Conservation (phyloP, 2,329 filamentous ascomycete genomes). For the Epichloe scottii region DNA sequence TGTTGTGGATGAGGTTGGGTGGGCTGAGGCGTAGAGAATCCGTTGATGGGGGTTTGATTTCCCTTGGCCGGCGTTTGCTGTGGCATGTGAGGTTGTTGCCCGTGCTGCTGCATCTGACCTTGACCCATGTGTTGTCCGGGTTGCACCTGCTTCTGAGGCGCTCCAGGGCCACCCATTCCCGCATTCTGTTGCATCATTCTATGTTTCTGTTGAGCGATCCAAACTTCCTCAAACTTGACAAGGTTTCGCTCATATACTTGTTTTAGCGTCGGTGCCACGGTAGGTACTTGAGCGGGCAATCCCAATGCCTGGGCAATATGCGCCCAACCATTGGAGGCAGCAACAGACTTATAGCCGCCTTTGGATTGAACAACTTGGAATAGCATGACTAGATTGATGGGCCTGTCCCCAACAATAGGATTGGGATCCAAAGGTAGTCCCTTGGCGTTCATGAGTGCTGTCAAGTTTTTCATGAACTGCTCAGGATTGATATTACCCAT, state of each 20-base stretch:
- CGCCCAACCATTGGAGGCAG: constrained; percentile 58
- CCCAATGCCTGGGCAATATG: constrained; percentile 54
- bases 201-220: constrained; percentile 41
- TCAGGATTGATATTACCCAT: constrained; percentile 43
- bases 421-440: constrained; percentile 62
- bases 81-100: constrained; percentile 22
- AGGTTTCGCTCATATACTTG: constrained; percentile 66
- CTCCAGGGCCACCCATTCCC: constrained; percentile 8
- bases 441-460: constrained; percentile 63
- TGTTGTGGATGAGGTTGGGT: constrained; percentile 10
- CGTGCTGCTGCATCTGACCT: constrained; percentile 20
- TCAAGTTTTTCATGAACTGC: constrained; percentile 63
- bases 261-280: constrained; percentile 57
- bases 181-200: constrained; percentile 35
- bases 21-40: constrained; percentile 24
- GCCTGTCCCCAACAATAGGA: constrained; percentile 61
- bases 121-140: constrained; percentile 23
- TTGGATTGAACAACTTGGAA: constrained; percentile 65
- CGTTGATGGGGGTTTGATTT: constrained; percentile 24
- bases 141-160: constrained; percentile 25
- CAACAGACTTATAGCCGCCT: constrained; percentile 66
- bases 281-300: constrained; percentile 51
- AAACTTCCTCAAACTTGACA: constrained; percentile 62
- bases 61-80: constrained; percentile 29
- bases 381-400: constrained; percentile 61